Conservation (phyloP, 352 stramenopile genomes). For the Globisporangium heterothallicum region DNA sequence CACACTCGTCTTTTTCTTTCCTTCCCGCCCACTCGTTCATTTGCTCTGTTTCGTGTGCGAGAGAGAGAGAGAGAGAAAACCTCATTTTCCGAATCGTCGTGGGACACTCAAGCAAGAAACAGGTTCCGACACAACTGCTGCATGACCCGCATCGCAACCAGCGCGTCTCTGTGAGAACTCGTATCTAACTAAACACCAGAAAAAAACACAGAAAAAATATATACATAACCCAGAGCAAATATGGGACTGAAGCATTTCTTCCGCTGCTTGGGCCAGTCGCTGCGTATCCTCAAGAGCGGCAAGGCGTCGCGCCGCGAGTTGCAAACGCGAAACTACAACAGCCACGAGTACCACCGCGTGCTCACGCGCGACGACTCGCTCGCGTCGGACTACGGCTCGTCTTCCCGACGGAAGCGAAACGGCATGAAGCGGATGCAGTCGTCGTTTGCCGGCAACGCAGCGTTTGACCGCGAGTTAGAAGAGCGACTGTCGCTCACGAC, state of each 20-base stretch:
- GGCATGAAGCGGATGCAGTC: conserved; percentile 4
- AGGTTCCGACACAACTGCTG: neutral
- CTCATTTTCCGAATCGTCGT: neutral
- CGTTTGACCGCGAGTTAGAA: conserved; percentile 14
- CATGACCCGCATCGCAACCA: neutral
- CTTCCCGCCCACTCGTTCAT: neutral
- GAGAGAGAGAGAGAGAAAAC: too few species aligned
- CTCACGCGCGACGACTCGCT: conserved; percentile 2
- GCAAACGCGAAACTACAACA: conserved; percentile 15
- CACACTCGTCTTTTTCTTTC: neutral
- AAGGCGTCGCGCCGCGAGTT: conserved; percentile 8
- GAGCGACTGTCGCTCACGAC: conserved; percentile 14
- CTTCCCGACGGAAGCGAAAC: neutral
- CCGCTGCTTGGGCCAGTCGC: conserved; percentile 12
- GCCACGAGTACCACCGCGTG: conserved; percentile 12
- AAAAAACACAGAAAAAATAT: neutral
- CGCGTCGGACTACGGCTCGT: neutral
- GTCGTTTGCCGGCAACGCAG: conserved; percentile 5
- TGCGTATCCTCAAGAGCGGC: conserved; percentile 11
- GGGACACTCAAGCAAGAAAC: neutral
- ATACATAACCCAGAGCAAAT: neutral
- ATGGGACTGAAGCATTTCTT: conserved; percentile 17
- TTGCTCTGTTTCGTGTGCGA: too few species aligned
- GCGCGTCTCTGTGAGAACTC: neutral
- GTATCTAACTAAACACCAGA: neutral